These are phyloP conservation scores for Stygiomarasmius scandens DNA, from an alignment of 1,284 basidiomycete species.

Conservation along the genomic window DNA sequence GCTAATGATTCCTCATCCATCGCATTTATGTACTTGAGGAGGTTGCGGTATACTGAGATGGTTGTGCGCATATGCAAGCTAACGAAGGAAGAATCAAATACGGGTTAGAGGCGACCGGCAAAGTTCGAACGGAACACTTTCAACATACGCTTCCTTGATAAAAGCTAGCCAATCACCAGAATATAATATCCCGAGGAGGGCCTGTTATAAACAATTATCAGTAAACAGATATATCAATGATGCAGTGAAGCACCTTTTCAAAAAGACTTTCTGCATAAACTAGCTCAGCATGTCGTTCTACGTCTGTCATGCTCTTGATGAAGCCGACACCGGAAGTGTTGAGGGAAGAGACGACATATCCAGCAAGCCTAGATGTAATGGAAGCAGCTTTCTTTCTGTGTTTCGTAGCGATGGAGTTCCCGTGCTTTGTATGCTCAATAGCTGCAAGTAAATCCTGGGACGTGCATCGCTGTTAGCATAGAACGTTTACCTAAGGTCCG, in stretches of 20 bases:
- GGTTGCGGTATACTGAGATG: slow-evolving; percentile 82
- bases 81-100: no score
- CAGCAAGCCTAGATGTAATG: slow-evolving; percentile 61
- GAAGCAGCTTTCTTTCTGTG: slow-evolving; percentile 68
- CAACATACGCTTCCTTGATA: slow-evolving; percentile 83
- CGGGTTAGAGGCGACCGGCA: not conserved
- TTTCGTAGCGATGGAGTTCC: slow-evolving; percentile 59
- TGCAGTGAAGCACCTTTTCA: slow-evolving; percentile 58
- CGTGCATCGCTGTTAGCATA: not conserved
- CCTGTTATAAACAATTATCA: slow-evolving; percentile 38
- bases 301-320: slow-evolving; percentile 79
- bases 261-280: slow-evolving; percentile 89
- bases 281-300: slow-evolving; percentile 93
- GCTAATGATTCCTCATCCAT: slow-evolving; percentile 64
- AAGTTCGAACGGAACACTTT: slow-evolving; percentile 1
- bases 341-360: slow-evolving; percentile 60
- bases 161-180: slow-evolving; percentile 93
- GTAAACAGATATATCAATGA: not conserved
- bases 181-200: slow-evolving; percentile 83
- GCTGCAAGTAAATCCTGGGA: slow-evolving; percentile 70
- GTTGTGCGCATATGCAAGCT: slow-evolving; percentile 90
- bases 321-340: slow-evolving; percentile 59
- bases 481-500: not conserved
- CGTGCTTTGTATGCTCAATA: slow-evolving; percentile 64
- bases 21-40: slow-evolving; percentile 78